Conservation (phyloP, 2,329 filamentous ascomycete genomes). For the Coniochaeta sp. region DNA sequence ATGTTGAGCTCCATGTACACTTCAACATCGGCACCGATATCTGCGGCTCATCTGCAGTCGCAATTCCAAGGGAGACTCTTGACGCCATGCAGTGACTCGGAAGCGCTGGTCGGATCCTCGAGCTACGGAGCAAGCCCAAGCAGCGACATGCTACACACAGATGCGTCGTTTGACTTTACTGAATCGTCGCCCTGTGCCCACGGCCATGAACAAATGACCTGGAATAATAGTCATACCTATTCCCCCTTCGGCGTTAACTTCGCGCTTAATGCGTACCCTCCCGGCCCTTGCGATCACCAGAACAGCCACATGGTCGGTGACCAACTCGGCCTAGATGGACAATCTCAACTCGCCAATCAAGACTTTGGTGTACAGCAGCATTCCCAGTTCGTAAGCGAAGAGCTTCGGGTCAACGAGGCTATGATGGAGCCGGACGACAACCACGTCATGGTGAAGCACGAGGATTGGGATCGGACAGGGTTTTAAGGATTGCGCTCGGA, state of each 20-base stretch:
- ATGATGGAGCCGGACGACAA: conserved; percentile 18
- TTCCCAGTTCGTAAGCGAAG: not conserved
- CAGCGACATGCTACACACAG: conserved; percentile 19
- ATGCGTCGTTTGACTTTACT: conserved; percentile 3
- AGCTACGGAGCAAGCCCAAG: conserved; percentile 22
- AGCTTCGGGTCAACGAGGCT: conserved; percentile 3
- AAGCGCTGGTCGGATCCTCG: conserved; percentile 24
- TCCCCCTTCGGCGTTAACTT: conserved; percentile 21
- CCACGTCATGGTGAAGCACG: conserved; percentile 25
- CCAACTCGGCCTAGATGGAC: conserved; percentile 12
- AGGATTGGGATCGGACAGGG: conserved; percentile 21
- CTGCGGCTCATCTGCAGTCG: conserved; percentile 18
- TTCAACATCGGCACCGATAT: conserved; percentile 19
- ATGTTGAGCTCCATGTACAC: conserved; percentile 16
- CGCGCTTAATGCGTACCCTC: conserved; percentile 27
- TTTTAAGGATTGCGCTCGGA: not conserved
- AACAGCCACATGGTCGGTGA: conserved; percentile 19
- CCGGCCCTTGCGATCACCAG: conserved; percentile 20
- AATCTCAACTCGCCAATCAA: not conserved
- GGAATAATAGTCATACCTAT: conserved; percentile 16
- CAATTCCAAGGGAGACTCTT: conserved; percentile 34
- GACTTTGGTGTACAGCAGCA: not conserved
- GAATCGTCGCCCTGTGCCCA: not conserved
- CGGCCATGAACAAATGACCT: conserved; percentile 15
- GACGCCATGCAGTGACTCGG: conserved; percentile 46